Evolutionary conservation across 1,284 basidiomycete species (phyloP), one percentile per base, ranked within the genome.

Genomic region (Laetiporus sulphureus): DNA sequence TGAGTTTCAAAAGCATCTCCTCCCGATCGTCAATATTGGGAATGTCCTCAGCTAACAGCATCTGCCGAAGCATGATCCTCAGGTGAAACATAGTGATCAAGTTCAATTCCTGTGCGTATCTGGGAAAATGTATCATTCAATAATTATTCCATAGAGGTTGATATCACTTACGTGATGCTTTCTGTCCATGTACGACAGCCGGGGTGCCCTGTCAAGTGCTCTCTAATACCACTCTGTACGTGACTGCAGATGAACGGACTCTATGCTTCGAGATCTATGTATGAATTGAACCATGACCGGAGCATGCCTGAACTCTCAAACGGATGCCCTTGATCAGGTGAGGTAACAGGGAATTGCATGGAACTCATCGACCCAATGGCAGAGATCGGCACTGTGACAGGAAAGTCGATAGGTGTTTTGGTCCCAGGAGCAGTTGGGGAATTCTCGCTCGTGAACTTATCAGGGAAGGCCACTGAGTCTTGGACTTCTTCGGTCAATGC

Each of bases 1-100:
- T 79, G 15, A 97, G 69, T 50, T 74, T 80, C 37, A 90, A 72
- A 12, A 98, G 68, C 0, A 80, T 83, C 41, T 83, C 79, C 58
- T 93, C 89, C 93, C 93, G 97, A 52, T 91, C 82, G 38, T 69
- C 72, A 20, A 87, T 63, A 46, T 90, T 81, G 1, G 88, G 82
- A n/a, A 96, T 83, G 32, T 75, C 64, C 54, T 88, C 86, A 22
- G 70, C 76, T 2, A 74, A 77, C n/a, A 90, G 73, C 86, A 90
- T 75, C 65, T 98, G 94, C 7, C 82, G 75, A 13, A 98, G 69
- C 85, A 97, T 91, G 42, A 82, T 73, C 41, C 88, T 83, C 42
- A 95, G 76, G 63, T 95, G 90, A 50, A 77, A 75, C 77, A 93
- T 85, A 11, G 91, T 93, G 12, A 82, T 80, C 3, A 83, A 68